Base-by-base conservation (phyloP, 345 rosid genomes). In the Abelmoschus esculentus region DNA sequence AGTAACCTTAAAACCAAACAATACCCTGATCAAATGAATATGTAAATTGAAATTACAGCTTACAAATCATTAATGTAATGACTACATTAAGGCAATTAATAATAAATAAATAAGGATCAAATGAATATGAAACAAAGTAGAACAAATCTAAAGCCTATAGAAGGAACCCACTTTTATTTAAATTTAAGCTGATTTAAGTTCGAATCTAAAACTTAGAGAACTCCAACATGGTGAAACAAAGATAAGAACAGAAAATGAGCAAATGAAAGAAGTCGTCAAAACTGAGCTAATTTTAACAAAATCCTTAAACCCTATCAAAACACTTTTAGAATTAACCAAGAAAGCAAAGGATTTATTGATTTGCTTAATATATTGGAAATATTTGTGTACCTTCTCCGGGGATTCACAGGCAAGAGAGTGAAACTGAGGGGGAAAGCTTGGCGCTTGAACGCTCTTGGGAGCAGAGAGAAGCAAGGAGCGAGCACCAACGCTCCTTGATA, bases 241-340 rank as follows among this genome's bases (percentile, higher is more conserved):
- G 59, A 34, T 17, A 61, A 36, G 22, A 11, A 61, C 32, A 50
- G 52, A 61, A 52, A 29, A 7, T 62, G 49, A 10, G 5, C 4
- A 63, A 4, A 60, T 13, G 11, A 53, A 26, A 44, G 7, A 64
- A 54, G 9, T 1, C 5, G 6, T 31, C 18, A 17, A 69, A 55
- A 7, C 12, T 70, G 26, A n/a, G 4, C 12, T 15, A 71, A 14
- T 34, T 61, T 28, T 3, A 6, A 17, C 18, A 34, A 57, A 66
- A 2, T 8, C 76, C 82, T 70, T 79, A 83, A 85, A 81, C 88
- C 89, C 87, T 73, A 65, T 64, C 68, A 75, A 83, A 79, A 71
- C 83, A 86, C 81, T 52, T 3, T 17, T 13, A 56, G 28, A 55
- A 47, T 54, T 47, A 52, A 60, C 19, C 9, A 13, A 64, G 71